Evolutionary conservation across 2,329 filamentous ascomycete species (phyloP), one percentile per base, ranked within the genome.

Genomic region (Sarocladiaceae sp.): DNA sequence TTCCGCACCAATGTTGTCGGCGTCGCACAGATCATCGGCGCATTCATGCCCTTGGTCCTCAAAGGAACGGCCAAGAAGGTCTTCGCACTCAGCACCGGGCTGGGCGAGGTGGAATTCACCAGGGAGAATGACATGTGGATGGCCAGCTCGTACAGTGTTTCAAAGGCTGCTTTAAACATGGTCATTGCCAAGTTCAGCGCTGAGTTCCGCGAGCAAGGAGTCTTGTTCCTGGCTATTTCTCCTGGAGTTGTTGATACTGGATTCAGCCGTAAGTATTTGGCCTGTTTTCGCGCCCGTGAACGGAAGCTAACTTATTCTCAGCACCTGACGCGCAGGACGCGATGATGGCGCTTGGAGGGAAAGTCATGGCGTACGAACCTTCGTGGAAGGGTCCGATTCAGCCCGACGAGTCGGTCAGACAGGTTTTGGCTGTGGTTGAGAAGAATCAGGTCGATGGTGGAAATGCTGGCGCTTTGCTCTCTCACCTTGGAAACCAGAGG

Each of bases 401-500:
- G 0, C 63, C 73, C 0, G 64, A 71, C 33, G 61, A 70, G 6
- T 69, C 74, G 1, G 61, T 65, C 2, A 58, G 53, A 11, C 54
- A 52, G 1, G 59, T 75, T 6, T 51, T 70, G 36, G 60, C 66
- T 3, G 67, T 75, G 23, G 55, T 67, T 1, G 25, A 59, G 3
- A 66, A 64, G 13, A 63, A 69, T 2, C 78, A 68, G 25, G 62
- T 82, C 8, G 71, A 75, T 44, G 66, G 61, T 35, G 75, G 73
- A 0, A 57, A 74, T 57, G 78, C 69, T 2, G 81, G 82, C 2
- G 62, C 66, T 0, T 82, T 80, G 57, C 56, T 84, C 1, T 79
- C 77, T 25, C 80, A 85, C 31, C 58, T 70, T 52, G 77, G 79
- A 3, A 78, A 69, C 56, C 75, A 78, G 63, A 68, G 74, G 51